phyloP scores from a whole-genome alignment of 78 protist genomes.

The Pigoraptor vietnamica region DNA sequence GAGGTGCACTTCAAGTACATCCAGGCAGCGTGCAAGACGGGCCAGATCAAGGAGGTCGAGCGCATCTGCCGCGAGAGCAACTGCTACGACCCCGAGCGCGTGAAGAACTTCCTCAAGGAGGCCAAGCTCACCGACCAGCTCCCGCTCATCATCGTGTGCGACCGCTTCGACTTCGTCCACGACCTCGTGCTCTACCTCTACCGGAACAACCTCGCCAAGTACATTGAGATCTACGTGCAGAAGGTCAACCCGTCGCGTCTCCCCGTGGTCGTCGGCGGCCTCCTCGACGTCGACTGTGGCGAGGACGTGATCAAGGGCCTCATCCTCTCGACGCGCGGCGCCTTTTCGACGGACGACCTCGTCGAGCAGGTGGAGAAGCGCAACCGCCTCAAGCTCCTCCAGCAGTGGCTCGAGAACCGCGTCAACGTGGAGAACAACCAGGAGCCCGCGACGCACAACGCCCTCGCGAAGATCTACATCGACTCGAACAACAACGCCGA shows the following conservation, averaged over 20 bases:
- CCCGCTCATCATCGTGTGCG: constrained; percentile 98
- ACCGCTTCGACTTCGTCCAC: constrained; percentile 90
- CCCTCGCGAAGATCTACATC: constrained; percentile 97
- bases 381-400: constrained; percentile 91
- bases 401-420: constrained; percentile 95
- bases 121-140: constrained; percentile 86
- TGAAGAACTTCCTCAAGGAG: constrained; percentile 93
- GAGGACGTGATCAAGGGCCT: constrained; percentile 88
- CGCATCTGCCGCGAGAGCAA: constrained; percentile 90
- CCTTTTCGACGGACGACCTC: constrained; percentile 85
- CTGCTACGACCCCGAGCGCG: constrained; percentile 85
- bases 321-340: constrained; percentile 66
- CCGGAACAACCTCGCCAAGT: constrained; percentile 66
- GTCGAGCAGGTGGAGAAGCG: constrained; percentile 94
- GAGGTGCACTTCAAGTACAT: constrained; percentile 97
- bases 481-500: constrained; percentile 87
- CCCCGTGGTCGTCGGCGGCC: constrained; percentile 95
- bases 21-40: constrained; percentile 92
- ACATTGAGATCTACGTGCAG: constrained; percentile 94
- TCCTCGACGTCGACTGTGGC: constrained; percentile 88
- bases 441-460: constrained; percentile 96
- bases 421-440: constrained; percentile 57
- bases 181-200: constrained; percentile 92
- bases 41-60: constrained; percentile 92
- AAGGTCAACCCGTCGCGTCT: constrained; percentile 83